Evolutionary conservation across 2,329 filamentous ascomycete species (phyloP).

Genomic region (Albophoma yamanashiensis): DNA sequence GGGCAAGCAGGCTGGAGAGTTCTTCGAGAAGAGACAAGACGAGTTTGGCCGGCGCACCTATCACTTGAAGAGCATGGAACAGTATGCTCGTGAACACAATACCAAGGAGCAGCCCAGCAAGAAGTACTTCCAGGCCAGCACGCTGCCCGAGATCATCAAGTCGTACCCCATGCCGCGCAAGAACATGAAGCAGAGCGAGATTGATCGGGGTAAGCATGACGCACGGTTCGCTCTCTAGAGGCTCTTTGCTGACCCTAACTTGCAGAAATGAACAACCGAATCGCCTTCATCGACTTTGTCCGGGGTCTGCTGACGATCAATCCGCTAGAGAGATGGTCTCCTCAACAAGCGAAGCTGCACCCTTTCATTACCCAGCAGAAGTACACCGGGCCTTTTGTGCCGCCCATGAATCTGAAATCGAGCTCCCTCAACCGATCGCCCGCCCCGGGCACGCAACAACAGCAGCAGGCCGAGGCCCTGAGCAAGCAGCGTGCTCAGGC

Average conservation of each 20-base stretch:
- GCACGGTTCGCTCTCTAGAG: not conserved
- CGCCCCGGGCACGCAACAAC: constrained; percentile 87
- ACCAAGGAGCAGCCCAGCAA: constrained; percentile 99
- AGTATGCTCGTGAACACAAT: constrained; percentile 89
- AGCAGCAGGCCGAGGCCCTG: constrained; percentile 86
- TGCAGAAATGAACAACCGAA: constrained; percentile 94
- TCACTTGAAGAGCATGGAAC: constrained; percentile 92
- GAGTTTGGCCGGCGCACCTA: constrained; percentile 89
- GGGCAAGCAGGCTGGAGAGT: constrained; percentile 94
- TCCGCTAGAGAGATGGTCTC: constrained; percentile 92
- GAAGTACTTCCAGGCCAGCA: constrained; percentile 95
- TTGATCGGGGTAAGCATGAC: constrained; percentile 67
- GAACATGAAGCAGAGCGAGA: constrained; percentile 96
- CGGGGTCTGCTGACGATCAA: constrained; percentile 89
- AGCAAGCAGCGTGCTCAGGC: constrained; percentile 81
- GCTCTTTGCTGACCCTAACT: not conserved
- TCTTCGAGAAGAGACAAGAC: constrained; percentile 87
- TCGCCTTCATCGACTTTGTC: constrained; percentile 97
- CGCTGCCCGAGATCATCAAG: constrained; percentile 92
- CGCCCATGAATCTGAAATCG: constrained; percentile 91
- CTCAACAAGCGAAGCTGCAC: constrained; percentile 92
- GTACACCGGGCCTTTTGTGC: constrained; percentile 90
- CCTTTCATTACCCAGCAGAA: constrained; percentile 99
- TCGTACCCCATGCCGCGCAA: constrained; percentile 97
- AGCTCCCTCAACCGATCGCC: constrained; percentile 78